Evolutionary conservation across 192 early-diverging fungal genomes (phyloP), one percentile per base, ranked within the genome.

Genomic region (Phycomyces nitens): DNA sequence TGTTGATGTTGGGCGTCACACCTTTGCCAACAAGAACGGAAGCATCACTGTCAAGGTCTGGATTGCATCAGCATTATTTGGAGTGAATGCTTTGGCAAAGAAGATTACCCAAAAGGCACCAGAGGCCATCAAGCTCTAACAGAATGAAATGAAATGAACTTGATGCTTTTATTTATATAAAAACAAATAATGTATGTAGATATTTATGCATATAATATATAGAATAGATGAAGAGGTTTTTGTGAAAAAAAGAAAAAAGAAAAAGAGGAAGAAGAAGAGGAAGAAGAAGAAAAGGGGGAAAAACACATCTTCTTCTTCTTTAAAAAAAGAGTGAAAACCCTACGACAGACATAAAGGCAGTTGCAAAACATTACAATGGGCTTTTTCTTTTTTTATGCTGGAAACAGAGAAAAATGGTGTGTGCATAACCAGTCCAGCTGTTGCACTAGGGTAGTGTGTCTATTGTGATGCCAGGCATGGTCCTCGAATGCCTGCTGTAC

Each of bases 21-120:
- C 74, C 1, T 70, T 76, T 63, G 60, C 74, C 51, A 76, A 70
- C 58, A 67, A 67, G 65, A 76, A 76, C 27, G 74, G 74, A 51
- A 64, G 56, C 34, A 76, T 76, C 43, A 76, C 74, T 34, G 74
- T 76, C 56, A 76, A 76, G 49, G 74, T 76, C 5, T 76, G 74
- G 74, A 71, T 76, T 20, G 49, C 68, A 18, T 51, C 60, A 43
- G 74, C 74, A 23, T 26, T 76, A 18, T 76, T 76, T 64, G 73
- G 73, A 43, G 73, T 66, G 27, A 43, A 41, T 64, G 71, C 71
- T n/a, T 43, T 73, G 12, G 65, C 66, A 20, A 68, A 62, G 42
- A 62, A 70, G 44, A 24, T 63, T 5, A 44, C 49, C 38, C 44
- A 58, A 62, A 73, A 68, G 60, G 63, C 57, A 18, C 59, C 62